phyloP scores from a whole-genome alignment of 1,284 basidiomycete species.

The Gomphus bonarii region DNA sequence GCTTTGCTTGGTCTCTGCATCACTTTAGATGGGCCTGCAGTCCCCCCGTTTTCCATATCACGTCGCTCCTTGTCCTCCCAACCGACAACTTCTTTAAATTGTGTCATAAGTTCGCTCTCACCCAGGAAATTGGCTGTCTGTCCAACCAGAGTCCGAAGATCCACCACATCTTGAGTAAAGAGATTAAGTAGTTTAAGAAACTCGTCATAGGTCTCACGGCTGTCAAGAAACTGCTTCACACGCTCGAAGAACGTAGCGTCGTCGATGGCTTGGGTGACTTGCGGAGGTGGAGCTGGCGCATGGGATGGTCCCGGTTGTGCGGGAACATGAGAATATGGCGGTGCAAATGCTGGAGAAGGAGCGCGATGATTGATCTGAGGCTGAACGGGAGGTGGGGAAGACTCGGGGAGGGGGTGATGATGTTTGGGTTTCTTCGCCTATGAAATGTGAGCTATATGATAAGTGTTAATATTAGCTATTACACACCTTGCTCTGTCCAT shows the following conservation, averaged over 20 bases:
- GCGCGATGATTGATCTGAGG: conserved; percentile 11
- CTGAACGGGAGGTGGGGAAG: conserved; percentile 15
- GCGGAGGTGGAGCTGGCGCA: conserved; percentile 23
- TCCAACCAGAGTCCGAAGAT: conserved; percentile 70
- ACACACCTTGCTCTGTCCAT: conserved; percentile 22
- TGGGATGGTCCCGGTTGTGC: conserved; percentile 2
- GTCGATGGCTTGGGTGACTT: conserved; percentile 37
- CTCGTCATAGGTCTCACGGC: conserved; percentile 87
- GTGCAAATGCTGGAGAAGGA: neutral
- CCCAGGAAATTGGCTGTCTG: conserved; percentile 57
- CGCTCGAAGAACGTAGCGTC: conserved; percentile 91
- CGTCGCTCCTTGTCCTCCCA: conserved; percentile 59
- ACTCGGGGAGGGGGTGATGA: conserved; percentile 8
- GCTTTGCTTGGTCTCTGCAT: conserved; percentile 45
- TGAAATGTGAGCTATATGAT: neutral
- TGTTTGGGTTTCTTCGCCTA: conserved; percentile 15
- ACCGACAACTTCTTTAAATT: conserved; percentile 87
- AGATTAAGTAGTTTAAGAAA: conserved; percentile 94
- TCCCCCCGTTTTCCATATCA: conserved; percentile 39
- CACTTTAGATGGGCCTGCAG: conserved; percentile 28
- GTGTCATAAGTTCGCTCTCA: conserved; percentile 68
- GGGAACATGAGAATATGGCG: conserved; percentile 3
- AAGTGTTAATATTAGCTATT: neutral
- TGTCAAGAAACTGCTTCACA: conserved; percentile 82
- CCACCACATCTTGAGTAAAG: conserved; percentile 91